Base-by-base conservation (phyloP, 306 rosid genomes). In the Vigna nakashimae region DNA sequence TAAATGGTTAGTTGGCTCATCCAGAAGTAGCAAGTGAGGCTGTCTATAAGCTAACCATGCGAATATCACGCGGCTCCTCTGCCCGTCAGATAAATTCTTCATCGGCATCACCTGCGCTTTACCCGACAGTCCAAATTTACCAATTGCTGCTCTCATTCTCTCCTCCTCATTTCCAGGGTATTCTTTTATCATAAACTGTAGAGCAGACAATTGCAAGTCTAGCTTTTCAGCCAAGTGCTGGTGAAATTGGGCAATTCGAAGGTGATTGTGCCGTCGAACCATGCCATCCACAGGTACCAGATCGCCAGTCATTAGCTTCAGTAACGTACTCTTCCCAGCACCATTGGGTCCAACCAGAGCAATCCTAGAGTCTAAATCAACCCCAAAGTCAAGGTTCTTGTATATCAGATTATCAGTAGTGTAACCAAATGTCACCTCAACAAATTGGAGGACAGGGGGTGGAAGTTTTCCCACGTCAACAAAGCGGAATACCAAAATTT, bases 321-420 rank as follows among this genome's bases (percentile, higher is more conserved):
- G 87, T 38, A 96, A 84, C 0, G 99, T 96, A 86, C 98, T 96
- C 91, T 96, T 96, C 67, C 99, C 99, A 50, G 99, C 99, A 74
- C 99, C 99, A 83, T 96, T 96, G 12, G 99, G 99, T 75, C 99
- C 99, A 76, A 96, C 99, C 74, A 96, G 82, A 51, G 99, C 99
- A 77, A 96, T 51, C 76, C 99, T 89, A 0, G 99, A 96, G 82
- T 96, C 99, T 65, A 96, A 79, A 71, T 96, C 99, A 34, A 96
- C 99, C 69, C 99, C 99, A 64, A 93, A 92, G 79, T 96, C 98
- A 0, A 96, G 65, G 84, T 89, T 93, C 85, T 85, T 96, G 81
- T 96, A 96, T 74, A 96, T 87, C 78, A 92, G 90, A 82, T 92
- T 92, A 6, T 96, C 98, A 32, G 97, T 94, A 15, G 96, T 96